Base-by-base conservation (phyloP, 2,329 filamentous ascomycete genomes). In the Fusarium bulbicola region DNA sequence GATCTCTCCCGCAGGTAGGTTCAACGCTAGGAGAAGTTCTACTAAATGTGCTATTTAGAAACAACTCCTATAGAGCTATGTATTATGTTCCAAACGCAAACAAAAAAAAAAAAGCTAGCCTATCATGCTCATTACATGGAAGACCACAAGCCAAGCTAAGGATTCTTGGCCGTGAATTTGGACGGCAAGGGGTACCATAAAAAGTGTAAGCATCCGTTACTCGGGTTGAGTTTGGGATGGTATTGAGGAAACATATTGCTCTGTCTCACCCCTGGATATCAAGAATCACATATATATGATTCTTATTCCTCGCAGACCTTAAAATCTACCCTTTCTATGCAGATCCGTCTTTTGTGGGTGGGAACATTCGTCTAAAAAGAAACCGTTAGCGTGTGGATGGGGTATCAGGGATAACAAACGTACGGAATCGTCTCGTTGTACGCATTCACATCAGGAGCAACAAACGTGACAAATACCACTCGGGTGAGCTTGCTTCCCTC, bases 391-490 rank as follows among this genome's bases (percentile, higher is more conserved):
- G 8, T 34, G 21, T 49, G 11, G 43, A 54, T 26, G 37, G 13
- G 24, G 15, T 13, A 21, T 43, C n/a, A 42, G 20, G 26, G 13
- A n/a, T 24, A 43, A 16, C n/a, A 13, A n/a, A 79, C 81, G 75
- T 82, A 97, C 95, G 95, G 93, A 16, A 97, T 82, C 40, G 86
- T 83, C 30, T 88, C 76, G 58, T 91, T 86, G 80, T 98, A 98
- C 0, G 92, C 91, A 43, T 84, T 82, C 66, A 92, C 89, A 76
- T 98, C 95, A 82, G 95, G 95, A 59, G 85, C 81, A 79, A 93
- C 86, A 81, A 97, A 98, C 21, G 91, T 93, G 78, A 95, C 95
- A 83, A 98, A 97, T 24, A 97, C 87, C 18, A 98, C 89, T 75
- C 90, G 89, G 49, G 94, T 89, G 36, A 98, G 81, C 75, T 86